Conservation (phyloP, 1,284 basidiomycete species). For the Leccinum pseudoinsigne region DNA sequence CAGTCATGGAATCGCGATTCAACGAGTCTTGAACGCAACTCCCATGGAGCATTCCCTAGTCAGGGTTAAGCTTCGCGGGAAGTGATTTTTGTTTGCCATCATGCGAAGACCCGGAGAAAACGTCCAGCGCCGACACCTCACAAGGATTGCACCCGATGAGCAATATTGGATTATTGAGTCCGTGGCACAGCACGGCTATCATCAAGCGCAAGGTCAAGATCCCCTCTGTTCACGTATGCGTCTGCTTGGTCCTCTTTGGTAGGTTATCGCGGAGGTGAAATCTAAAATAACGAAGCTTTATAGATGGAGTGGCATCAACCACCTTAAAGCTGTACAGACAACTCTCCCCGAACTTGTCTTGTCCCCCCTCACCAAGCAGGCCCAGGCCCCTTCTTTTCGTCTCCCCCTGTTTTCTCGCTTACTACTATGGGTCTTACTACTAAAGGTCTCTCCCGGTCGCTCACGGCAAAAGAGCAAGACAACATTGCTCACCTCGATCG, state of each 20-base stretch:
- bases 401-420: slow-evolving; percentile 14
- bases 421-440: slow-evolving; percentile 29
- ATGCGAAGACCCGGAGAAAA: slow-evolving; percentile 27
- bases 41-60: neutral
- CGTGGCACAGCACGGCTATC: slow-evolving; percentile 34
- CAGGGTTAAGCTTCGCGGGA: slow-evolving; percentile 32
- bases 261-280: slow-evolving; percentile 28
- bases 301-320: slow-evolving; percentile 25
- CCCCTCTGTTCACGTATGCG: slow-evolving; percentile 22
- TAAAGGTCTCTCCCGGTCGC: slow-evolving; percentile 41
- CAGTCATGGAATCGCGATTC: slow-evolving; percentile 1
- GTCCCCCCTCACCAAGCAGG: slow-evolving; percentile 8
- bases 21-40: slow-evolving; percentile 1
- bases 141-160: slow-evolving; percentile 30
- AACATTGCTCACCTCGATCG: slow-evolving; percentile 70
- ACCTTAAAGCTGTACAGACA: slow-evolving; percentile 17
- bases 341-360: slow-evolving; percentile 14
- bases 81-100: slow-evolving; percentile 7
- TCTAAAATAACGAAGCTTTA: slow-evolving; percentile 27
- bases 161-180: slow-evolving; percentile 25
- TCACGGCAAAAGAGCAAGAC: slow-evolving; percentile 64
- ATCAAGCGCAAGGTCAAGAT: slow-evolving; percentile 32
- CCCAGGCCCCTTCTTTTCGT: slow-evolving; percentile 5
- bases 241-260: slow-evolving; percentile 24
- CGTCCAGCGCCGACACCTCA: slow-evolving; percentile 32